Evolutionary conservation across 306 rosid species (phyloP), one percentile per base, ranked within the genome.

Genomic region (Inga leiocalycina): DNA sequence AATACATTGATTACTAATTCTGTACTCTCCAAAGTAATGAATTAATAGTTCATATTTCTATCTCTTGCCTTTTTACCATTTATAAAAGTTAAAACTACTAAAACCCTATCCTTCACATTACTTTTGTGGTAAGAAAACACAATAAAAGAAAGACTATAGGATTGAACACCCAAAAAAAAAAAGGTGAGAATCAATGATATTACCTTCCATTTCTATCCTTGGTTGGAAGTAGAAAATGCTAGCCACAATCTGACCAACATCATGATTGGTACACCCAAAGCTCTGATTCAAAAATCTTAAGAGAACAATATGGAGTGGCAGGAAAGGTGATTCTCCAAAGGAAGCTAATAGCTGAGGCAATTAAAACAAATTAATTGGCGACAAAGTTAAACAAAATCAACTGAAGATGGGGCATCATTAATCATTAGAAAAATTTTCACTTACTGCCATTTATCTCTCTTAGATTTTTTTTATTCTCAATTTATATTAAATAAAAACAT

Each of bases 151-250:
- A n/a, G n/a, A n/a, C n/a, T n/a, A n/a, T n/a, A n/a, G n/a, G n/a
- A n/a, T n/a, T n/a, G n/a, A n/a, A n/a, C n/a, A n/a, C n/a, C n/a
- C n/a, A n/a, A n/a, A n/a, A n/a, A n/a, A 27, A 0, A 62, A 1
- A 24, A 12, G 49, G 69, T 62, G 19, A 22, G 51, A 4, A 75
- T 45, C 61, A 10, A 11, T 27, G 3, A 71, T 68, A 66, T 7
- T 84, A 93, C 97, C 95, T 85, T 51, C 75, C 65, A 41, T 34
- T 80, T 66, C 74, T 72, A 54, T 62, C 83, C 10, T 73, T 19
- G 85, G 51, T 49, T 83, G 86, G 83, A 66, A 79, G 88, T n/a
- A n/a, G n/a, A n/a, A n/a, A n/a, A n/a, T n/a, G n/a, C n/a, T n/a
- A n/a, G n/a, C n/a, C n/a, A n/a, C n/a, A n/a, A n/a, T n/a, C n/a